Conservation (phyloP, 257 asterid species). For the Nicotiana benthamiana region DNA sequence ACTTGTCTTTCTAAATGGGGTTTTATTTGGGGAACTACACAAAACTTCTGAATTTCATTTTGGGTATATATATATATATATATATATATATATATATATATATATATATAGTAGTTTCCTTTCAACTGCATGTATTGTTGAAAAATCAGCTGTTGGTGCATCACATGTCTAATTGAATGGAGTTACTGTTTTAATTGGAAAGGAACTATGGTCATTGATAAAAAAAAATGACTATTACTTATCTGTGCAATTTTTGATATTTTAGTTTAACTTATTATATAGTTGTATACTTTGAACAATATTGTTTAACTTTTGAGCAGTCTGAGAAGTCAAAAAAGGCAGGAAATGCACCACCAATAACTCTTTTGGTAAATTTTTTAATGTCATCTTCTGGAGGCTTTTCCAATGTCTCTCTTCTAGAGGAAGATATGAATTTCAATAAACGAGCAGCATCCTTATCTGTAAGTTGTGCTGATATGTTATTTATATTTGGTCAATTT, state of each 20-base stretch:
- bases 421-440: conserved; percentile 80
- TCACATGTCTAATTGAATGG: background rate
- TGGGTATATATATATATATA: background rate
- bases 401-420: conserved; percentile 57
- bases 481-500: background rate
- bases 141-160: background rate
- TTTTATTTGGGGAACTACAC: too few species aligned
- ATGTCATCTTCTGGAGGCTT: conserved; percentile 32
- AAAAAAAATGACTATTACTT: background rate
- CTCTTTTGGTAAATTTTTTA: conserved; percentile 49
- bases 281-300: background rate
- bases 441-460: conserved; percentile 62
- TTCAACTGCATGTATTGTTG: background rate
- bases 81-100: background rate
- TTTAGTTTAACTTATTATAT: background rate
- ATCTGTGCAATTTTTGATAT: background rate
- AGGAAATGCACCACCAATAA: conserved; percentile 61
- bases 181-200: background rate
- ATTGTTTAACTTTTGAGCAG: conserved; percentile 34
- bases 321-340: conserved; percentile 87
- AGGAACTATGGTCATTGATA: background rate
- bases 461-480: conserved; percentile 32
- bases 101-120: background rate
- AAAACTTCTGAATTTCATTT: background rate
- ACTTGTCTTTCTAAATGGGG: too few species aligned